A percentile compares a stretch with the other conserved stretches of the same genome.
Evolutionary conservation across 2,329 filamentous ascomycete genomes (phyloP).

Genomic region (Fusarium subglutinans): DNA sequence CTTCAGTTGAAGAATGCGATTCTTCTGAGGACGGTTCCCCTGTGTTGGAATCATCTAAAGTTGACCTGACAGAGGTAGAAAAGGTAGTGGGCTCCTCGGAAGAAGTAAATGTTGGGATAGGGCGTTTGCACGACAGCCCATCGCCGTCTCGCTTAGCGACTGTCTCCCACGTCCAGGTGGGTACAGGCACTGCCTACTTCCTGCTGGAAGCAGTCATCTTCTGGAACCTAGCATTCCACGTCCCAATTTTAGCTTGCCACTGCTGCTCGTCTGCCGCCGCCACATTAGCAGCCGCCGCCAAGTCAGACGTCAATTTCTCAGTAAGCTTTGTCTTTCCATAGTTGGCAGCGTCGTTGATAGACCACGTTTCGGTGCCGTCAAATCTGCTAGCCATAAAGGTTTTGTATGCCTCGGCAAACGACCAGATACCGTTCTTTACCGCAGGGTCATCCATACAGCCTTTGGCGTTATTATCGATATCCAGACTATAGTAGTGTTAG

Average conservation of each 20-base stretch:
- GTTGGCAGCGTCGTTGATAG: too few relatives aligned
- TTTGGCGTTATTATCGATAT: conserved; percentile 6
- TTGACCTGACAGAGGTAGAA: not conserved
- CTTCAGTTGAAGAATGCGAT: too few relatives aligned
- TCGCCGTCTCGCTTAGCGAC: not conserved
- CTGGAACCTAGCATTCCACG: too few relatives aligned
- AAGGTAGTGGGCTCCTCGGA: not conserved
- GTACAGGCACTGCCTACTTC: not conserved
- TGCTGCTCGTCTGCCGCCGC: too few relatives aligned
- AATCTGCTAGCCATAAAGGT: too few relatives aligned
- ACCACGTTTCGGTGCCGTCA: too few relatives aligned
- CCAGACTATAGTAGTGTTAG: not conserved
- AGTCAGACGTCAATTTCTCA: too few relatives aligned
- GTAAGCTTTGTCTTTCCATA: too few relatives aligned
- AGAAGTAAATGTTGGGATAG: not conserved
- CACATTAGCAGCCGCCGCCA: too few relatives aligned
- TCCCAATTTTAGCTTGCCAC: too few relatives aligned
- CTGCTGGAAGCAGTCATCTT: not conserved
- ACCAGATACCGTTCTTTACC: conserved; percentile 1
- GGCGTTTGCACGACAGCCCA: not conserved
- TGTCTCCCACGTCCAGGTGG: not conserved
- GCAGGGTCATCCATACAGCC: not conserved
- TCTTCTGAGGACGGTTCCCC: too few relatives aligned
- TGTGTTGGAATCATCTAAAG: too few relatives aligned
- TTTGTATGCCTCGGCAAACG: conserved; percentile 13